Evolutionary conservation across 1,284 basidiomycete species (phyloP), one percentile per base, ranked within the genome.

Genomic region (Moesziomyces aphidis): DNA sequence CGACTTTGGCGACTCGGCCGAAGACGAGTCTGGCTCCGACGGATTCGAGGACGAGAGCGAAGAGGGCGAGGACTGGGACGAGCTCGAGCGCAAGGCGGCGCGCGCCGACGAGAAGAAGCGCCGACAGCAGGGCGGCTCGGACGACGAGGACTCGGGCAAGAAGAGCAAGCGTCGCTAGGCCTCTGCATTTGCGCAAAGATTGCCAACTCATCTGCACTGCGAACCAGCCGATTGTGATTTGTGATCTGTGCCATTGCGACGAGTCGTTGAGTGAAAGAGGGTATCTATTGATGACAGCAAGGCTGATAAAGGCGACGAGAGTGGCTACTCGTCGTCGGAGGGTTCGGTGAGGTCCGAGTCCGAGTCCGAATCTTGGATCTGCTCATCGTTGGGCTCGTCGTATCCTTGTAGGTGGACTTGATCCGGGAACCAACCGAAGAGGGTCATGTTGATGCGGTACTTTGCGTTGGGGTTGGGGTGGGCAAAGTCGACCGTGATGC

Each of bases 11-110:
- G 80, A 81, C 36, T 78, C 76, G 48, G 77, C 75, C 7, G 85
- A 77, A 31, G 77, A 74, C 50, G 78, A 78, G 39, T 79, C 75
- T 31, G 82, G 90, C 89, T 76, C 90, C 50, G 90, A 90, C 83
- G 90, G 90, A 13, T 90, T 89, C 36, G 92, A 91, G 66, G 92
- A 93, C 71, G 83, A 72, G 31, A 84, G 79, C 21, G 76, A 75
- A 8, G 81, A 83, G 54, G 81, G 93, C 28, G 93, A 95, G 69
- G 94, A 96, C 78, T 97, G 94, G 95, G 95, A 96, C 82, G 94
- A 94, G 83, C 87, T 97, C 26, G 95, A 98, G 86, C 88, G 90
- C 50, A 96, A 96, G 66, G 82, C 81, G 11, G 79, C 79, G 3
- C 50, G 73, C 23, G 81, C 80, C 11, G 81, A 82, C 48, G 74